These are phyloP conservation scores for Physaria fendleri DNA, from an alignment of 345 rosid genomes.

Conservation along the genomic window DNA sequence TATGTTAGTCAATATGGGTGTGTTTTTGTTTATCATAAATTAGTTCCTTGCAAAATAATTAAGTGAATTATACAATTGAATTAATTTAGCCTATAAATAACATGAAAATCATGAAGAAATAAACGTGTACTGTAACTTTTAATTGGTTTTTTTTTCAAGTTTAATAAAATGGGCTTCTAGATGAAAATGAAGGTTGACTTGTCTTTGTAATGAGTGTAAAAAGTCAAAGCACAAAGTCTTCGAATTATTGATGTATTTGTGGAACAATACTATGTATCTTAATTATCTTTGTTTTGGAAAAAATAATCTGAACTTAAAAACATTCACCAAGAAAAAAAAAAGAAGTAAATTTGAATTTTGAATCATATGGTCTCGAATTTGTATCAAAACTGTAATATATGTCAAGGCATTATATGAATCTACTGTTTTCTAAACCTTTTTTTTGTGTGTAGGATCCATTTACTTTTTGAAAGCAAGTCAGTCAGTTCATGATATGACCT, in stretches of 20 bases:
- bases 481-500: too few relatives aligned
- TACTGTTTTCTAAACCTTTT: too few relatives aligned
- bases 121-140: neutral
- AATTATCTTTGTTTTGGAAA: conserved; percentile 13
- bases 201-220: conserved; percentile 19
- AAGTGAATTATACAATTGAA: conserved; percentile 10
- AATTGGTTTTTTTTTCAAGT: neutral
- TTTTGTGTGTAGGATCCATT: too few relatives aligned
- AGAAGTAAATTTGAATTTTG: conserved; percentile 22
- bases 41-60: conserved; percentile 18
- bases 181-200: conserved; percentile 33
- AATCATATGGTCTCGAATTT: too few relatives aligned
- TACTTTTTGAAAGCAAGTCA: too few relatives aligned
- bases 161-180: conserved; percentile 17
- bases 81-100: neutral
- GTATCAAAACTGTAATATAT: too few relatives aligned
- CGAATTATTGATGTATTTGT: conserved; percentile 24
- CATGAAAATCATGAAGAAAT: neutral
- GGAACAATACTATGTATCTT: conserved; percentile 19
- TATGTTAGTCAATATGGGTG: conserved; percentile 15
- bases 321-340: too few relatives aligned
- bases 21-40: conserved; percentile 8
- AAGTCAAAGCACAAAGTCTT: conserved; percentile 41
- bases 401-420: too few relatives aligned
- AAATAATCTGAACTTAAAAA: too few relatives aligned